These are phyloP conservation scores for Ogataea trehaloabstinens DNA, from an alignment of 805 yeast genomes.

Conservation along the genomic window DNA sequence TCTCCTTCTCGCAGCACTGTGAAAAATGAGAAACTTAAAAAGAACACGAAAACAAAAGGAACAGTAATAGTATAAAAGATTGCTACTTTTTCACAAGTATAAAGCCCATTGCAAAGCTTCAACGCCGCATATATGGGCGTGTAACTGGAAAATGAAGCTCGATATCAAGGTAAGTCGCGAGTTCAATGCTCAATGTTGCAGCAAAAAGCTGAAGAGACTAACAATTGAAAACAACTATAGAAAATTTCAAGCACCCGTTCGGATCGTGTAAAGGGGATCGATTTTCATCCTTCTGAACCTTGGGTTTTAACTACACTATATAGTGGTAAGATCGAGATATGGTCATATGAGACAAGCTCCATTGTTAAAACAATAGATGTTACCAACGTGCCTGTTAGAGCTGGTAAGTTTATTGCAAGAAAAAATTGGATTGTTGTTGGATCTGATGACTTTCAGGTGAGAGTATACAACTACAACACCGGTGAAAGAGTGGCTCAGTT, in stretches of 20 bases:
- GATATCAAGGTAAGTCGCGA: conserved; percentile 42
- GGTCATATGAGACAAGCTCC: conserved; percentile 87
- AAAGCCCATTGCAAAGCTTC: too few relatives aligned
- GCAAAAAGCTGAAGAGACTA: too few relatives aligned
- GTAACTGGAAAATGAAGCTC: too few relatives aligned
- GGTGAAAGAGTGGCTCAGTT: conserved; percentile 93
- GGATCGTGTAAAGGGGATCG: conserved; percentile 96
- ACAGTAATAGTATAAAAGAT: neutral
- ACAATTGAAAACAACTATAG: too few relatives aligned
- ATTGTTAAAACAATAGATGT: conserved; percentile 89
- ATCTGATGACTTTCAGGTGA: conserved; percentile 89
- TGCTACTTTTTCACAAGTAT: neutral
- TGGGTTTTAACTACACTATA: conserved; percentile 92
- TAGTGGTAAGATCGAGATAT: conserved; percentile 87
- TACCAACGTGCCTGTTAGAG: conserved; percentile 93
- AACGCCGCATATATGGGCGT: too few relatives aligned
- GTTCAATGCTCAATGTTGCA: too few relatives aligned
- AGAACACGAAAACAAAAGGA: conserved; percentile 19
- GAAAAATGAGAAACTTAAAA: conserved; percentile 5
- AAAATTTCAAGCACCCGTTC: conserved; percentile 88
- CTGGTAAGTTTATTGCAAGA: conserved; percentile 92
- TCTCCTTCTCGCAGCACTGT: neutral
- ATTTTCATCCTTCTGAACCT: conserved; percentile 97
- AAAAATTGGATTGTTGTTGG: conserved; percentile 98
- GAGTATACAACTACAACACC: conserved; percentile 93